phyloP scores from a whole-genome alignment of 2,329 filamentous ascomycete genomes.

The Fusarium camptoceras region DNA sequence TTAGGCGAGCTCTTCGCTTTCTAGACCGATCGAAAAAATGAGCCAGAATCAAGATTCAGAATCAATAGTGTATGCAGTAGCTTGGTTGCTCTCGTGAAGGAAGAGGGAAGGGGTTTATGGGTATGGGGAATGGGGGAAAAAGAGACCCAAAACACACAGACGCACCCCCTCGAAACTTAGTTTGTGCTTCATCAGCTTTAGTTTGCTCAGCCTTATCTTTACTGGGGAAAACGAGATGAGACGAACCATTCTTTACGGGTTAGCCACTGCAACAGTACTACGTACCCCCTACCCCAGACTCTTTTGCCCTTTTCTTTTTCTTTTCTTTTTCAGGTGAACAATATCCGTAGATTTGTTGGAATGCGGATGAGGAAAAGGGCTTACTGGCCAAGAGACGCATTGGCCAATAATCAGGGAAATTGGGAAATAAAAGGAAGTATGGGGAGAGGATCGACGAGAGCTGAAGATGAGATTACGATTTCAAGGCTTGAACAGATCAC shows the following conservation, averaged over 20 bases:
- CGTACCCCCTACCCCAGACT: conserved; percentile 2
- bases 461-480: conserved; percentile 11
- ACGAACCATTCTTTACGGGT: not conserved
- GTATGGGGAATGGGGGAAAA: not conserved
- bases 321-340: no score
- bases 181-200: conserved; percentile 1
- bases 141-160: not conserved
- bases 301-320: no score
- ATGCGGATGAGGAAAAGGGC: not conserved
- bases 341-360: not conserved
- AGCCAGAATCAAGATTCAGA: not conserved
- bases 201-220: conserved; percentile 10
- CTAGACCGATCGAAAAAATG: conserved; percentile 3
- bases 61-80: conserved; percentile 19
- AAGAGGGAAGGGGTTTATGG: not conserved
- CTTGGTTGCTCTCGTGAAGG: not conserved
- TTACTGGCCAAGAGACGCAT: conserved; percentile 3
- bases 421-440: not conserved
- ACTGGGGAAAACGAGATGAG: not conserved
- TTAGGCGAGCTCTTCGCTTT: not conserved
- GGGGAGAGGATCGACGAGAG: not conserved
- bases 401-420: not conserved
- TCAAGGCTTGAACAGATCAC: not conserved
- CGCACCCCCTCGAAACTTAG: conserved; percentile 1
- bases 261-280: not conserved